Conservation (phyloP, 2,329 filamentous ascomycete genomes). For the Colletotrichum sp. region DNA sequence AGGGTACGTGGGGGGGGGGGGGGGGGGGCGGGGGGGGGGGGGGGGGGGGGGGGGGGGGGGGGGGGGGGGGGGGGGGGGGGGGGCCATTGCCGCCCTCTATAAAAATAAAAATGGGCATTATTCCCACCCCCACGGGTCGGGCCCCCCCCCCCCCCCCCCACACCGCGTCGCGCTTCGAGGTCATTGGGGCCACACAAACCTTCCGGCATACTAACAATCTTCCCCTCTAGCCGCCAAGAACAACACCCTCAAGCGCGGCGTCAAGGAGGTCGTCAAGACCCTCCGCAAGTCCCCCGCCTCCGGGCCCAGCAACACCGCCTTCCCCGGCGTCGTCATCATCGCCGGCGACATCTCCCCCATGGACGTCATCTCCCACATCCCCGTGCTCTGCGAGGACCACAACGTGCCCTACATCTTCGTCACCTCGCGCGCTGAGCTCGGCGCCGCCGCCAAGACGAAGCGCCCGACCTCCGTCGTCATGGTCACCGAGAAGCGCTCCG, state of each 20-base stretch:
- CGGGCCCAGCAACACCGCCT: constrained; percentile 65
- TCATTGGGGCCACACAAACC: neutral
- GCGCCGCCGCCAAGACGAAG: constrained; percentile 93
- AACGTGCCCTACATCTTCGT: constrained; percentile 97
- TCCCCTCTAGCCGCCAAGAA: constrained; percentile 79
- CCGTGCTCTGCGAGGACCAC: constrained; percentile 97
- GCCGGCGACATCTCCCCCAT: constrained; percentile 97
- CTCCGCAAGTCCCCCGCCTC: constrained; percentile 87
- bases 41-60: too few relatives aligned
- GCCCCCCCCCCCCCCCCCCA: neutral
- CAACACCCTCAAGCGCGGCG: constrained; percentile 94
- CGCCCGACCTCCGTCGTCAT: constrained; percentile 96
- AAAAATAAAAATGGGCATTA: too few relatives aligned
- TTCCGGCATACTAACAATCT: neutral
- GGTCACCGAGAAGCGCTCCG: constrained; percentile 67
- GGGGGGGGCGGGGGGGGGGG: too few relatives aligned
- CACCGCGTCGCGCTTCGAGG: neutral
- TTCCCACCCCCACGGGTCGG: too few relatives aligned
- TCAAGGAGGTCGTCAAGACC: constrained; percentile 98
- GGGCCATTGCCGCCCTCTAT: too few relatives aligned
- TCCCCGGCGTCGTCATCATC: constrained; percentile 84
- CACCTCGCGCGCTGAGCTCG: constrained; percentile 88
- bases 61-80: too few relatives aligned
- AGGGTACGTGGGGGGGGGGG: constrained; percentile 47
- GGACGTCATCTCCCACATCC: constrained; percentile 98